Evolutionary conservation across 2,329 filamentous ascomycete species (phyloP).

Genomic region (Pleurostoma richardsiae): DNA sequence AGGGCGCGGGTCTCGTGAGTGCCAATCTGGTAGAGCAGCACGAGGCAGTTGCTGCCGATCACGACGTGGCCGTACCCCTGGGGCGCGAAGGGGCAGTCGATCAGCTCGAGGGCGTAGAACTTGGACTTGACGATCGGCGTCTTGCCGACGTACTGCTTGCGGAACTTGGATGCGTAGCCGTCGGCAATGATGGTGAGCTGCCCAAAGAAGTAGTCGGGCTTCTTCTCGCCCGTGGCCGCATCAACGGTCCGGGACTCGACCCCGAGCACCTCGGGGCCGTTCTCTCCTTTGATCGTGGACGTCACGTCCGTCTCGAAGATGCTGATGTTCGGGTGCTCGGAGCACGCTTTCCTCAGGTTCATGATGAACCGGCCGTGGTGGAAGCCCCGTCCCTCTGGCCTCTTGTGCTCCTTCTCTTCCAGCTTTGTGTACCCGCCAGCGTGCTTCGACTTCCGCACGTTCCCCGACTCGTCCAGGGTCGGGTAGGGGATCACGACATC

Average conservation of each 20-base stretch:
- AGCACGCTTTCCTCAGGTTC: constrained; percentile 71
- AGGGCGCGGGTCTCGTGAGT: constrained; percentile 88
- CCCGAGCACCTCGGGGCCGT: constrained; percentile 70
- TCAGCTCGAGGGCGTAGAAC: constrained; percentile 91
- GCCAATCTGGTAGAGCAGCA: constrained; percentile 95
- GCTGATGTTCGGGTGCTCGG: constrained; percentile 75
- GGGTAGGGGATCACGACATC: constrained; percentile 78
- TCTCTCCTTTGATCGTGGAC: constrained; percentile 65
- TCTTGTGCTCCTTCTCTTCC: constrained; percentile 27
- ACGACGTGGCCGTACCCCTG: constrained; percentile 81
- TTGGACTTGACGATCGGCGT: constrained; percentile 71
- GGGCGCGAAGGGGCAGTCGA: constrained; percentile 75
- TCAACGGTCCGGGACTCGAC: constrained; percentile 69
- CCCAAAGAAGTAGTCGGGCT: constrained; percentile 77
- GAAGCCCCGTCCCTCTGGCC: constrained; percentile 73
- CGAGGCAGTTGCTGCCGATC: constrained; percentile 68
- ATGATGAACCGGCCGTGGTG: constrained; percentile 93
- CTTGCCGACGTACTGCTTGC: constrained; percentile 68
- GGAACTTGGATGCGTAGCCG: constrained; percentile 88
- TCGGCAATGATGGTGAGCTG: constrained; percentile 85
- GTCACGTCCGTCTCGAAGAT: constrained; percentile 86
- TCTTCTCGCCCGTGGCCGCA: constrained; percentile 48
- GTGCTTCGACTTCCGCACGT: constrained; percentile 19
- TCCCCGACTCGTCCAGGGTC: constrained; percentile 43
- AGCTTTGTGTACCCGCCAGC: constrained; percentile 14